A percentile compares a stretch with the other conserved stretches of the same genome.
phyloP scores from a whole-genome alignment of 202 grass and related monocot species.

The Miscanthus sacchariflorus region DNA sequence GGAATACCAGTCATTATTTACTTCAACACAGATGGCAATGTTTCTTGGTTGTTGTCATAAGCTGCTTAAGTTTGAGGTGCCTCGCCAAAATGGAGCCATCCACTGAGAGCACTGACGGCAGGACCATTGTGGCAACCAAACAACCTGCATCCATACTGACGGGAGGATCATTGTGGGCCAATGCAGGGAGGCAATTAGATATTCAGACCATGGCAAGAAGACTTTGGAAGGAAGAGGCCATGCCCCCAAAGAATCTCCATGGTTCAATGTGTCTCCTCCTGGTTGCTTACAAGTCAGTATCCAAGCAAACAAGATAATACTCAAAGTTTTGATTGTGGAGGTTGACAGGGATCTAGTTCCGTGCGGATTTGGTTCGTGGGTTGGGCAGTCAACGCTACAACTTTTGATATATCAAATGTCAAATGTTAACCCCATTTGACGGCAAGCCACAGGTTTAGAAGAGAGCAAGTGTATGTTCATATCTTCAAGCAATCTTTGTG shows the following conservation, averaged over 20 bases:
- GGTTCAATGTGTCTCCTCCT: conserved; percentile 33
- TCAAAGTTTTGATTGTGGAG: conserved; percentile 16
- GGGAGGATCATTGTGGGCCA: conserved; percentile 57
- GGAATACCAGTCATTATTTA: conserved; percentile 12
- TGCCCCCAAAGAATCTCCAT: conserved; percentile 47
- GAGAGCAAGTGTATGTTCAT: not conserved
- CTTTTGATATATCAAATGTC: not conserved
- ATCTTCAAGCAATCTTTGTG: not conserved
- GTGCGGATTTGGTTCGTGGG: conserved; percentile 16
- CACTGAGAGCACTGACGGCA: conserved; percentile 1
- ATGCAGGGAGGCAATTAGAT: conserved; percentile 46
- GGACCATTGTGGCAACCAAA: conserved; percentile 18
- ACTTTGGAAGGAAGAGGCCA: conserved; percentile 40
- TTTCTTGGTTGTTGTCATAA: conserved; percentile 37
- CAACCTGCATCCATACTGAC: conserved; percentile 33
- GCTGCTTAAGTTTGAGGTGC: conserved; percentile 30
- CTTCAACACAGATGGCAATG: conserved; percentile 38
- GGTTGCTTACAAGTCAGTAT: conserved; percentile 43
- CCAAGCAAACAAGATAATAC: conserved; percentile 20
- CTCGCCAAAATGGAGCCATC: conserved; percentile 29
- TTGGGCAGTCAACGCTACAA: conserved; percentile 1
- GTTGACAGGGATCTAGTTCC: conserved; percentile 28
- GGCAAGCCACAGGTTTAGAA: not conserved
- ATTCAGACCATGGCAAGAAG: conserved; percentile 54
- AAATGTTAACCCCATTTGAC: not conserved